Percentiles rank a stretch among this genome's conserved stretches.
Evolutionary conservation across 108 stramenopile genomes (phyloP).

Genomic region (Skeletonema tropicum): DNA sequence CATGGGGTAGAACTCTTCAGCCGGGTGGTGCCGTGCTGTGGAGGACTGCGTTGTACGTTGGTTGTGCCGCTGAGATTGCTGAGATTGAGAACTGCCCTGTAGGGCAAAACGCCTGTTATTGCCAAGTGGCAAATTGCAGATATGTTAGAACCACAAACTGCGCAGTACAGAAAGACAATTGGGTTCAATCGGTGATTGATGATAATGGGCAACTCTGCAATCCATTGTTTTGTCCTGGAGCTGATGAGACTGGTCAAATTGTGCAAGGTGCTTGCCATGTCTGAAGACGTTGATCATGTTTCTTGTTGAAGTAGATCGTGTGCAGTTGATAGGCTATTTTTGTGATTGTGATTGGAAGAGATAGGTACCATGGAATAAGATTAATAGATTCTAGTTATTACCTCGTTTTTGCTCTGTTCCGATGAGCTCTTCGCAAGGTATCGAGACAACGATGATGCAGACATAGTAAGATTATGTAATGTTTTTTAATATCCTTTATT

Average conservation of each 20-base stretch:
- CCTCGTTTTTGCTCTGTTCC: no score
- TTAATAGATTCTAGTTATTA: neutral
- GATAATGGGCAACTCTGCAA: neutral
- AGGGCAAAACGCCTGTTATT: no score
- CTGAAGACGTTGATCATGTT: no score
- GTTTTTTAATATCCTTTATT: neutral
- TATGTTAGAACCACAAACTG: neutral
- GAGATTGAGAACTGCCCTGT: no score
- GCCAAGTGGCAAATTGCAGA: neutral
- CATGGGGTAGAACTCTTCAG: neutral
- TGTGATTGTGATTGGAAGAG: neutral
- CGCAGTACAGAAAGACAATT: neutral
- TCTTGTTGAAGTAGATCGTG: no score
- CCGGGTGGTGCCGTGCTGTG: neutral
- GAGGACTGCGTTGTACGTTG: neutral
- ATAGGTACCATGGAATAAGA: neutral
- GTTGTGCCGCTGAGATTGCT: no score
- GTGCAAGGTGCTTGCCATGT: no score
- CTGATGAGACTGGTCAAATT: neutral
- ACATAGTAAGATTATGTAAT: no score
- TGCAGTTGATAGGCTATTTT: neutral
- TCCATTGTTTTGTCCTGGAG: neutral
- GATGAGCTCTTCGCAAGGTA: no score
- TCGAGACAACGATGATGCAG: neutral
- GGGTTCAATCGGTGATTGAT: neutral